These are phyloP conservation scores for Nicotiana knightiana DNA, from an alignment of 257 asterid species.

Conservation along the genomic window DNA sequence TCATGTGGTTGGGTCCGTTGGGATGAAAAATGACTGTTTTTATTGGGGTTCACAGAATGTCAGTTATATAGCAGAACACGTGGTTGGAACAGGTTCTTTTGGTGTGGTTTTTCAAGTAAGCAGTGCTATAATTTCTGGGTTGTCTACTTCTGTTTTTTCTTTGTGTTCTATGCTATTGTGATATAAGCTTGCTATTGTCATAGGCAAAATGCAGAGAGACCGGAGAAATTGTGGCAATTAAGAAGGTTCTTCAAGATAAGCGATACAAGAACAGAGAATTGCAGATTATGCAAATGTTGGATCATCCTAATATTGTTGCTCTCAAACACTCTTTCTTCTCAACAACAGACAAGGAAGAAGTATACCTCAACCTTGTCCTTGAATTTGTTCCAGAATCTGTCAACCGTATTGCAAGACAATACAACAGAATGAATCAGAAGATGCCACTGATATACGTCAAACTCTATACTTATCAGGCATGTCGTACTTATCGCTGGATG, in stretches of 20 bases:
- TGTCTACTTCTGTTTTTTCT: constrained; percentile 8
- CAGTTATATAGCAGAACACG: constrained; percentile 94
- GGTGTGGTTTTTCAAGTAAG: constrained; percentile 95
- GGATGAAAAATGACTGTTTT: constrained; percentile 14
- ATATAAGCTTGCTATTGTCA: constrained; percentile 20
- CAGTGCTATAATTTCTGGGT: constrained; percentile 9
- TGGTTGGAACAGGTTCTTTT: constrained; percentile 95
- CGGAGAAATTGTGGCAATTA: constrained; percentile 94
- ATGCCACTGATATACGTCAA: constrained; percentile 89
- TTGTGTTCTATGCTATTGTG: neutral
- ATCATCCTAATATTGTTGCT: constrained; percentile 90
- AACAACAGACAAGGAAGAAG: constrained; percentile 85
- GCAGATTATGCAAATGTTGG: constrained; percentile 98
- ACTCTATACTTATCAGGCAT: constrained; percentile 88
- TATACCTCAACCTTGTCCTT: constrained; percentile 88
- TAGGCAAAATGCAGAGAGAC: constrained; percentile 97
- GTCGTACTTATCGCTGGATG: neutral
- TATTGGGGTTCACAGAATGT: constrained; percentile 53
- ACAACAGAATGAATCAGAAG: constrained; percentile 84
- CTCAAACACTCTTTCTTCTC: constrained; percentile 91
- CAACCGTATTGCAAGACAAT: constrained; percentile 87
- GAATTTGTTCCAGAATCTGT: constrained; percentile 96
- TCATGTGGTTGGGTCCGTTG: constrained; percentile 12
- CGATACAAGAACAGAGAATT: constrained; percentile 95
- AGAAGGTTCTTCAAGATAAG: constrained; percentile 97